These are phyloP conservation scores for Entophlyctis luteolus DNA, from an alignment of 192 early-diverging fungal species.

Conservation along the genomic window DNA sequence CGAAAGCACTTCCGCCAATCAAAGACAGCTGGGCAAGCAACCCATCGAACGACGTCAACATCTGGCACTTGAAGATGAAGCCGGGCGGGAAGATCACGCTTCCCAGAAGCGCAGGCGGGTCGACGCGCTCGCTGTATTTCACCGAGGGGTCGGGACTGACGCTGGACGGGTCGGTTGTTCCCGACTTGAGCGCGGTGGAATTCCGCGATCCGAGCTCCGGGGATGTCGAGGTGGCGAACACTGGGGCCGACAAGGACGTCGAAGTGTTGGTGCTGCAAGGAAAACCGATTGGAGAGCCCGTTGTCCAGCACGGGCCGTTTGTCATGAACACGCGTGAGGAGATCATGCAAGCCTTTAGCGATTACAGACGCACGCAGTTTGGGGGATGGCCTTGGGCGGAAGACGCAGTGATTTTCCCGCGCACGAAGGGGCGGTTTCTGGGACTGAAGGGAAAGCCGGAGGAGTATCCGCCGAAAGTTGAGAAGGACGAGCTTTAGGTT, in stretches of 20 bases:
- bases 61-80: conserved; percentile 3
- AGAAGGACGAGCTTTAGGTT: not conserved
- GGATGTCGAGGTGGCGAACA: not conserved
- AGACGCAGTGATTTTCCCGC: conserved; percentile 14
- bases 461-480: not conserved
- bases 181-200: not conserved
- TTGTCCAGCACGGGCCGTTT: conserved; percentile 57
- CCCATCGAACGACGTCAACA: conserved; percentile 12
- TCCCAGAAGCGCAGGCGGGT: not conserved
- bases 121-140: not conserved
- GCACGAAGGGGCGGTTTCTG: conserved; percentile 9
- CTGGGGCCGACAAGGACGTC: not conserved
- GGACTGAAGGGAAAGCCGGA: not conserved
- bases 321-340: conserved; percentile 54
- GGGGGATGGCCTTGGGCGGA: conserved; percentile 27
- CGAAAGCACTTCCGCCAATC: conserved; percentile 6
- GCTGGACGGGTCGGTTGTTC: conserved; percentile 1
- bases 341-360: conserved; percentile 31
- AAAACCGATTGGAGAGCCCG: conserved; percentile 49
- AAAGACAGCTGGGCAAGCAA: conserved; percentile 19
- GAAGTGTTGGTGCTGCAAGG: conserved; percentile 57
- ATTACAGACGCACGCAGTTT: conserved; percentile 25
- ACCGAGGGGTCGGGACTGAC: not conserved
- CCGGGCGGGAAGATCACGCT: conserved; percentile 6
- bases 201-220: not conserved